Base-by-base conservation (phyloP, 208 protist genomes). In the Trypanosoma cruzi region DNA sequence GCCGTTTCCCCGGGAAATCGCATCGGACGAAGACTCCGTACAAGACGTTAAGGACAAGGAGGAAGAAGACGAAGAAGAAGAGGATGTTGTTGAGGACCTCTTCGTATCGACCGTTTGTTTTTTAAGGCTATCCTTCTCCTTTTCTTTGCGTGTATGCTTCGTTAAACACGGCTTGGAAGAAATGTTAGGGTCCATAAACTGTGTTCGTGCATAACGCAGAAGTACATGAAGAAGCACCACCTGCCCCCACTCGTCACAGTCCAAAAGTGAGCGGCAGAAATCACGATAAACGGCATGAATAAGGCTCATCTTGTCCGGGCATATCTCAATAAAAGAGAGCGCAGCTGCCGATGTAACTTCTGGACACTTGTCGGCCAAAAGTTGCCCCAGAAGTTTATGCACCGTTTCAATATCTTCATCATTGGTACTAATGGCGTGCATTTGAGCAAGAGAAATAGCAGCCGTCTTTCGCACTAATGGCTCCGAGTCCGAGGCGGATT, bases 161-260 rank as follows among this genome's bases (percentile, higher is more conserved):
- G 22, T 22, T 24, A n/a, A 5, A 7, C n/a, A 20, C 52, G 13
- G 16, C 62, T 40, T 71, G 64, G n/a, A 16, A 52, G 22, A 64
- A 20, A 28, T 29, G 67, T 67, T 82, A 5, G 97, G 97, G 69
- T 96, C 85, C 46, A 71, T 63, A 71, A 99, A 99, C 60, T 98
- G 93, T 28, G 85, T 93, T 24, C 98, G 87, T 2, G 88, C 93
- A 84, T 99, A 99, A 59, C 95, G 83, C 14, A 97, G 79, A 29
- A 99, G 80, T 24, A 97, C 57, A 28, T 88, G 85, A 32, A 99
- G 73, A 20, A 97, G 84, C 7, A 87, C 65, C 26, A 95, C 85
- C 85, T 99, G 98, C 10, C 92, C 94, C 93, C 96, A 99, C 80
- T 99, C 97, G 62, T 99, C 98, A 49, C 95, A 85, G 50, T 98